Base-by-base conservation (phyloP, 2,329 filamentous ascomycete species). In the Ascochyta clinopodiicola region DNA sequence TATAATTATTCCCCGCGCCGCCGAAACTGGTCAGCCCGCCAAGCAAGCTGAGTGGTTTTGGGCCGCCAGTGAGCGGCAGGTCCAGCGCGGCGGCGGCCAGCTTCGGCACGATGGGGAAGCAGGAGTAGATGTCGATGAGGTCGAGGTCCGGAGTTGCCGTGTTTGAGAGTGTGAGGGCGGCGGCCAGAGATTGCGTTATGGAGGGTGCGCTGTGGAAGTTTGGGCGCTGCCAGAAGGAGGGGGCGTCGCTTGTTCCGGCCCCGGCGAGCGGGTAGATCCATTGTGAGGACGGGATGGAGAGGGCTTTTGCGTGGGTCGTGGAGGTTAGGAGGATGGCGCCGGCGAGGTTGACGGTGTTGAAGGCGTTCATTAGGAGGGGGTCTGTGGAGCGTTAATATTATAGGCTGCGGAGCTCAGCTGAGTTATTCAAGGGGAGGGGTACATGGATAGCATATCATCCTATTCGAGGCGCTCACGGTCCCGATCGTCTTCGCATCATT, bases 391-490 rank as follows among this genome's bases (percentile, higher is more conserved):
- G 17, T 50, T 6, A 44, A 46, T 9, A 31, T 38, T 7, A 49
- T 40, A 39, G 2, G 29, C 12, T 31, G 12, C 13, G 2, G 1
- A 31, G 29, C 12, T 31, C 12, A 31, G 29, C 27, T 24, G 22
- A 24, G 22, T 2, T 24, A 2, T n/a, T n/a, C 22, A 24, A 10
- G 29, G 10, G 72, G 81, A 49, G 2, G 12, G 15, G 29, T 70
- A 88, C 86, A 90, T 13, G 88, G 87, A 44, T 80, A 83, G 66
- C 86, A 89, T 49, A 90, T 89, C 82, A 89, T 87, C 17, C 87
- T 77, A 62, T 89, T 90, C 60, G 77, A 82, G 64, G 79, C 78
- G 0, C 79, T 79, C 2, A 86, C 76, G 0, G 77, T 82, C 1
- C 78, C 80, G 60, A 90, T 88, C 0, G 69, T 73, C 19, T 83